phyloP scores from a whole-genome alignment of 805 yeast genomes.

The Teunomyces cretensis region DNA sequence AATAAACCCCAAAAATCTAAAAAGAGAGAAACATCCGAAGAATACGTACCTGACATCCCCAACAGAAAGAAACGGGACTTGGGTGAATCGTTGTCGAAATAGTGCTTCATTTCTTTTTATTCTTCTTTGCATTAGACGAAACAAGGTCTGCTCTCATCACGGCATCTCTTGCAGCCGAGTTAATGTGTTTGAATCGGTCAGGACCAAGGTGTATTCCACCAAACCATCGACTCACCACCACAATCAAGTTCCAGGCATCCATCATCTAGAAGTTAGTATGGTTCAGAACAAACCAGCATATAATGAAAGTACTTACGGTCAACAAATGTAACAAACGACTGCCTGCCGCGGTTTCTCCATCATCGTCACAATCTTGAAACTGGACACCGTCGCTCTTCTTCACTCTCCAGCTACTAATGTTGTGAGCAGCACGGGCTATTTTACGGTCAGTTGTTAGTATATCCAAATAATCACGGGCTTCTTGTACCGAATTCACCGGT shows the following conservation, averaged over 20 bases:
- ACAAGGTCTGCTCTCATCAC: constrained; percentile 60
- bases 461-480: constrained; percentile 56
- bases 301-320: constrained; percentile 40
- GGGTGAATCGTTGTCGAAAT: not conserved
- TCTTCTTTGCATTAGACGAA: constrained; percentile 17
- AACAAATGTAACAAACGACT: constrained; percentile 77
- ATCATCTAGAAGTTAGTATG: constrained; percentile 46
- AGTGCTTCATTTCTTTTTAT: constrained; percentile 24
- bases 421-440: constrained; percentile 68
- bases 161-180: constrained; percentile 84
- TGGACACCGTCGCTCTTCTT: constrained; percentile 52
- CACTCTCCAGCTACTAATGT: constrained; percentile 87
- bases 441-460: constrained; percentile 62
- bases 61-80: constrained; percentile 11
- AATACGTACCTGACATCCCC: constrained; percentile 13
- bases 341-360: constrained; percentile 97
- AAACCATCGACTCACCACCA: constrained; percentile 88
- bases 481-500: constrained; percentile 60
- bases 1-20: constrained; percentile 9
- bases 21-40: constrained; percentile 9
- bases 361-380: constrained; percentile 90
- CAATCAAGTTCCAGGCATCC: constrained; percentile 83
- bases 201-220: constrained; percentile 93
- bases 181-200: constrained; percentile 91
- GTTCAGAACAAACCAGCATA: not conserved